These are phyloP conservation scores for Vitrella brassicaformis DNA, from an alignment of 73 alveolate genomes.

Conservation along the genomic window DNA sequence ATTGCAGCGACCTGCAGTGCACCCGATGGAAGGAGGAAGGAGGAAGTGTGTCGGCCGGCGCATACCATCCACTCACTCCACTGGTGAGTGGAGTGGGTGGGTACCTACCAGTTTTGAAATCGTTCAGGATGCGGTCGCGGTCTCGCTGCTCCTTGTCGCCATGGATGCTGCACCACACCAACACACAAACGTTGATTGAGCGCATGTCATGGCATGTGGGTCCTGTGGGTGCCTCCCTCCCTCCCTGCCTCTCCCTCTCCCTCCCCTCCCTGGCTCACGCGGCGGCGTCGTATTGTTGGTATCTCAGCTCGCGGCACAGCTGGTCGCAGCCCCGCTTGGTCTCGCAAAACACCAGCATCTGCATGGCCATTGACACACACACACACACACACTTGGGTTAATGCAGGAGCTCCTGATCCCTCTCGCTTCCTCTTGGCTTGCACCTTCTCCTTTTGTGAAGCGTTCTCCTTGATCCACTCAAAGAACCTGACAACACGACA, in stretches of 20 bases:
- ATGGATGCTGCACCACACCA: background rate
- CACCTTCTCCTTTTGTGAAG: background rate
- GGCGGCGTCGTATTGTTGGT: background rate
- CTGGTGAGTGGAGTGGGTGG: background rate
- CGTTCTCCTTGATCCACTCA: background rate
- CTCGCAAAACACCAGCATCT: conserved; percentile 46
- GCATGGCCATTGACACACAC: too few species aligned
- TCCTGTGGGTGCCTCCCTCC: background rate
- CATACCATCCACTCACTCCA: too few species aligned
- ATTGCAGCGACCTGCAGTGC: conserved; percentile 14
- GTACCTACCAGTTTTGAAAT: background rate
- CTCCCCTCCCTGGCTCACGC: background rate
- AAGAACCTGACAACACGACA: background rate
- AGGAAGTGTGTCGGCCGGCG: too few species aligned
- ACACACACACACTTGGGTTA: too few species aligned
- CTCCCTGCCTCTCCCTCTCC: background rate
- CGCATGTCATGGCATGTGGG: background rate
- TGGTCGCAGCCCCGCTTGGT: conserved; percentile 74
- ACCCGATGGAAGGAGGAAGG: background rate
- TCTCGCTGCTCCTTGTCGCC: background rate
- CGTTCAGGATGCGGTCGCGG: background rate
- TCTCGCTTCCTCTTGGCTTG: too few species aligned
- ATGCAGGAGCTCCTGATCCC: too few species aligned
- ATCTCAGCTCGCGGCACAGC: conserved; percentile 44
- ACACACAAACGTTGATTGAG: background rate